Evolutionary conservation across 352 stramenopile species (phyloP), one percentile per base, ranked within the genome.

Genomic region (Globisporangium heterothallicum): DNA sequence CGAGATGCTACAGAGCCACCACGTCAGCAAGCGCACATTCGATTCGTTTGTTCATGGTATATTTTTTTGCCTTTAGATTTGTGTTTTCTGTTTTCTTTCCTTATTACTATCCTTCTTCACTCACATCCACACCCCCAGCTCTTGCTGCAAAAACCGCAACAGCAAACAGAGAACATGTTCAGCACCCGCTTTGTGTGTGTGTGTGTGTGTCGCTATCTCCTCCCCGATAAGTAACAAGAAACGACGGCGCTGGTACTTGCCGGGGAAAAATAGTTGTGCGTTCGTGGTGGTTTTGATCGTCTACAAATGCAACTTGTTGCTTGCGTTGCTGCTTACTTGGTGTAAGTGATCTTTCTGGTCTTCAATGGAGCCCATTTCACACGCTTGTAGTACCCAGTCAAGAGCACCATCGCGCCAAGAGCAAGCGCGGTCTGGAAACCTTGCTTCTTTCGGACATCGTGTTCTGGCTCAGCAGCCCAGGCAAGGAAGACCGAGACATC

Each of bases 321-420:
- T 50, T 40, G 26, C 44, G 32, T 50, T 40, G 32, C 21, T 24
- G 21, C 58, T 90, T 92, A 96, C 76, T 98, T 98, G 64, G 96
- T 87, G 80, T 99, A 99, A 40, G 86, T 86, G 68, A 99, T 98
- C 85, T 98, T 97, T 74, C 96, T 82, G 63, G 94, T 98, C 95
- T 99, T 99, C 58, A 98, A 78, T 30, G 94, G 84, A 49, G 90
- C 78, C 95, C 96, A 99, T 77, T 97, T 96, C 68, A 98, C 92
- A 62, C 97, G 84, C 89, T 99, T 99, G 82, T 99, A 98, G 74
- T 98, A 99, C 48, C 95, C 96, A 42, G 92, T 98, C 58, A 98
- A 73, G 54, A 92, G 51, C 49, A 93, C 79, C 59, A 96, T 83
- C 45, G 96, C 84, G 55, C 82, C 69, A 56, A 99, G 63, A 18